A percentile compares a stretch with the other conserved stretches of the same genome.
Evolutionary conservation across 176 grass and related monocot genomes (phyloP).

Genomic region (Raddia guianensis): DNA sequence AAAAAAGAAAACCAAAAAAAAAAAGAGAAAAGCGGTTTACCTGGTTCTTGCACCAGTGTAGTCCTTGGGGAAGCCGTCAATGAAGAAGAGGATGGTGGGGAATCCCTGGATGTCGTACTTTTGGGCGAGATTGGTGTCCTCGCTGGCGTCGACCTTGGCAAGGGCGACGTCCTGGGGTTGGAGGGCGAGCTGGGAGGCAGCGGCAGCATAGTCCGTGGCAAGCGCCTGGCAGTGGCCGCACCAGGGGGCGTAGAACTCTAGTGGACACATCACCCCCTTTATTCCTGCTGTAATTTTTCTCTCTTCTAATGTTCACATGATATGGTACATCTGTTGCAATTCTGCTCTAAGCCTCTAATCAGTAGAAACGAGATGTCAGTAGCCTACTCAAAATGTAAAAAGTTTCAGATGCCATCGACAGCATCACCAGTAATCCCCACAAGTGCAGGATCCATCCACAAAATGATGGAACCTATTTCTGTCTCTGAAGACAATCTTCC

Average conservation of each 20-base stretch:
- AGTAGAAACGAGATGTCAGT: neutral
- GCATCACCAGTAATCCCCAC: constrained; percentile 89
- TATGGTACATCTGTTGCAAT: neutral
- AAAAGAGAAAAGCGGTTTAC: constrained; percentile 2
- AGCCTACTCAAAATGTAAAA: neutral
- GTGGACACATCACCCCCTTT: neutral
- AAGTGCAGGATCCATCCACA: constrained; percentile 67
- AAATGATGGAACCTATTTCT: constrained; percentile 90
- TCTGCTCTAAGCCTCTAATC: neutral
- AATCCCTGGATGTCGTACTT: constrained; percentile 82
- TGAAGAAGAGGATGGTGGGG: constrained; percentile 85
- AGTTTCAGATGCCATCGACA: constrained; percentile 10
- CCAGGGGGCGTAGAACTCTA: constrained; percentile 90
- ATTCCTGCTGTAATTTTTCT: neutral
- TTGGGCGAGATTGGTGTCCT: constrained; percentile 77
- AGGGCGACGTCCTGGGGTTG: constrained; percentile 54
- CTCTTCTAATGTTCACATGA: neutral
- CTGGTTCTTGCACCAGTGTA: constrained; percentile 68
- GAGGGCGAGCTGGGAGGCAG: constrained; percentile 52
- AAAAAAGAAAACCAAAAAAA: neutral
- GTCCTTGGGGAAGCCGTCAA: constrained; percentile 76
- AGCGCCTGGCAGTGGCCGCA: constrained; percentile 84
- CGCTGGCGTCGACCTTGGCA: constrained; percentile 89
- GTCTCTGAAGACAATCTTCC: constrained; percentile 91
- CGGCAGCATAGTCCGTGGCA: constrained; percentile 74